A percentile compares a stretch with the other conserved stretches of the same genome.
Evolutionary conservation across 1,284 basidiomycete species (phyloP).

Genomic region (Apiotrichum akiyoshidainum): DNA sequence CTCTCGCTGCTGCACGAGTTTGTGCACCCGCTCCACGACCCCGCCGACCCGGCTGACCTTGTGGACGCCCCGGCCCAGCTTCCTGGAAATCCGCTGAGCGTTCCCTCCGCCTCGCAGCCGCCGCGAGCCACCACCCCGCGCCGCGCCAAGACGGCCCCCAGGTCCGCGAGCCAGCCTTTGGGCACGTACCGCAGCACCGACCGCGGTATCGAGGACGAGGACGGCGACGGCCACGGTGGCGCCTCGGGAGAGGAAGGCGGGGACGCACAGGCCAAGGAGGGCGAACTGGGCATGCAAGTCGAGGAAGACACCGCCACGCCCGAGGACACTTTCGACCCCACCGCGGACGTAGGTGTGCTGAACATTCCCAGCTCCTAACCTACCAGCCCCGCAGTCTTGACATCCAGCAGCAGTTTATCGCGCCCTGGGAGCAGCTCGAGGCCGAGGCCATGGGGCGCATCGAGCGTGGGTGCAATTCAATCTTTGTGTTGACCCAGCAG

Average conservation of each 20-base stretch:
- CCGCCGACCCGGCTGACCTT: not conserved
- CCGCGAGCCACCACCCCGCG: too few relatives aligned
- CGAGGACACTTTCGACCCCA: slow-evolving; percentile 18
- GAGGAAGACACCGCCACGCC: too few relatives aligned
- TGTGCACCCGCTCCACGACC: not conserved
- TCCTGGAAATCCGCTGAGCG: too few relatives aligned
- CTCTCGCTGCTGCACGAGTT: not conserved
- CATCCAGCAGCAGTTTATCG: slow-evolving; percentile 21
- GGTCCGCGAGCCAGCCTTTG: too few relatives aligned
- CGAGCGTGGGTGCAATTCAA: slow-evolving; percentile 21
- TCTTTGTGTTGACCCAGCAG: slow-evolving; percentile 1
- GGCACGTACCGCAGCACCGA: too few relatives aligned
- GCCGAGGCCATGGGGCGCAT: slow-evolving; percentile 21
- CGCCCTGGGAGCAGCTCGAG: slow-evolving; percentile 33
- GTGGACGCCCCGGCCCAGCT: not conserved
- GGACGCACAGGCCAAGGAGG: too few relatives aligned
- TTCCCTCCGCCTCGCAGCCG: too few relatives aligned
- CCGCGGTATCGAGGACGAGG: too few relatives aligned
- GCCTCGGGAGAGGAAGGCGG: too few relatives aligned
- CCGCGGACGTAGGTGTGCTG: slow-evolving; percentile 16
- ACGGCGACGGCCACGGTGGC: too few relatives aligned
- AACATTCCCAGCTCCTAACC: not conserved
- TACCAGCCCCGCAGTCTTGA: not conserved
- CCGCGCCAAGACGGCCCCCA: too few relatives aligned
- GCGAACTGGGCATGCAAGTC: too few relatives aligned